Percentiles rank a stretch among this genome's conserved stretches.
Evolutionary conservation across 192 early-diverging fungal species (phyloP).

Genomic region (Podila clonocystis): DNA sequence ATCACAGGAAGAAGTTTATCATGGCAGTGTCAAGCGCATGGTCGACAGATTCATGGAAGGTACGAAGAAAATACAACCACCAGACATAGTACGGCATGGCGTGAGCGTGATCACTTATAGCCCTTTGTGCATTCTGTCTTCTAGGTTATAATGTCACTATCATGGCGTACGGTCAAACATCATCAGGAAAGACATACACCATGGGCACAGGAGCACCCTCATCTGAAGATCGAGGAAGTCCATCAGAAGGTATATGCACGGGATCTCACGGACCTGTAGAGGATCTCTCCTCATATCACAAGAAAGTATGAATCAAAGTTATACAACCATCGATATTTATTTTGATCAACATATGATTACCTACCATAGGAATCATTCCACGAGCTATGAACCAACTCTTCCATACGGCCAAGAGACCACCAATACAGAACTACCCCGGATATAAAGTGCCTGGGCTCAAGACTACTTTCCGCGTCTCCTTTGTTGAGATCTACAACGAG

Average conservation of each 20-base stretch:
- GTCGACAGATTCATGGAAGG: slow-evolving; percentile 62
- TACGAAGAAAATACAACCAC: slow-evolving; percentile 9
- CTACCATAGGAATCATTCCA: slow-evolving; percentile 70
- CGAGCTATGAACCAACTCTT: slow-evolving; percentile 77
- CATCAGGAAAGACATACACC: slow-evolving; percentile 94
- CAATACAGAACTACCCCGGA: slow-evolving; percentile 35
- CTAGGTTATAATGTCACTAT: slow-evolving; percentile 94
- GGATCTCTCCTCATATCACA: background rate
- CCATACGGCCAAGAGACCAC: slow-evolving; percentile 30
- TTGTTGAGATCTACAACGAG: slow-evolving; percentile 98
- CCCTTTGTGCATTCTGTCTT: background rate
- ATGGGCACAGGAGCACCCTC: slow-evolving; percentile 84
- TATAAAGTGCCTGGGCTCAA: slow-evolving; percentile 34
- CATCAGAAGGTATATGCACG: slow-evolving; percentile 24
- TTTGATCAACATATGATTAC: background rate
- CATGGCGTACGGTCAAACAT: slow-evolving; percentile 94
- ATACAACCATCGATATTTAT: no score
- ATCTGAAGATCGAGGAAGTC: slow-evolving; percentile 43
- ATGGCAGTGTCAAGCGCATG: slow-evolving; percentile 52
- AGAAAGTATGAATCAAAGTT: background rate
- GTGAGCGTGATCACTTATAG: background rate
- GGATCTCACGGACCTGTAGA: background rate
- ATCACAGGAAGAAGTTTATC: slow-evolving; percentile 69
- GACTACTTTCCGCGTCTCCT: slow-evolving; percentile 78
- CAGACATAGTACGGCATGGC: background rate